Base-by-base conservation (phyloP, 2,329 filamentous ascomycete genomes). In the Neopestalotiopsis rosae region DNA sequence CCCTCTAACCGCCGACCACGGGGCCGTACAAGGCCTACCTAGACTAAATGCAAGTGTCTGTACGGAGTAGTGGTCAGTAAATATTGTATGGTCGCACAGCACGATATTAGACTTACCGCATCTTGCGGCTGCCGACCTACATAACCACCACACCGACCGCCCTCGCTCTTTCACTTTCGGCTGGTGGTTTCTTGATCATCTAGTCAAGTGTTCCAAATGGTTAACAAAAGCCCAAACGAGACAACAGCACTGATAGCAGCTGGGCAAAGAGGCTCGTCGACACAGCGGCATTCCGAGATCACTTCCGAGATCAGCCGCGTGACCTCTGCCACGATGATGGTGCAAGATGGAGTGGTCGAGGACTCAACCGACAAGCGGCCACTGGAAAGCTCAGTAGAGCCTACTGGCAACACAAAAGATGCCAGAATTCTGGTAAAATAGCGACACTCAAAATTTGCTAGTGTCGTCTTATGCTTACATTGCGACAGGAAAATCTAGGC, bases 401-500 rank as follows among this genome's bases (percentile, higher is more conserved):
- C 65, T 4, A 49, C 56, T 42, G 58, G 38, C 58, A 65, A 70
- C 40, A 52, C 66, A n/a, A 12, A n/a, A 10, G 62, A 61, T 61
- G 61, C 45, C 40, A 34, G 61, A 14, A 52, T 69, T 32, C 32
- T 66, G 28, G 64, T 66, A 57, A 5, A 45, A 61, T 52, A 4
- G n/a, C 34, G 34, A 30, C 20, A 32, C 42, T 52, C 9, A 32
- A 38, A 34, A 24, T 64, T 63, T 61, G 14, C 12, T 59, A 14
- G 5, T 61, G 12, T 40, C 13, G 57, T 34, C 1, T 61, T 30
- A 67, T 73, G n/a, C 59, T 40, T 5, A 40, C 20, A 5, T 34
- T 40, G n/a, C 34, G n/a, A 62, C 4, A 83, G 82, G 81, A 82
- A 77, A 82, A 81, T n/a, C 79, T 87, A 75, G 86, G 86, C 63